Evolutionary conservation across 257 asterid species (phyloP).

Genomic region (Fraxinus cuspidata): DNA sequence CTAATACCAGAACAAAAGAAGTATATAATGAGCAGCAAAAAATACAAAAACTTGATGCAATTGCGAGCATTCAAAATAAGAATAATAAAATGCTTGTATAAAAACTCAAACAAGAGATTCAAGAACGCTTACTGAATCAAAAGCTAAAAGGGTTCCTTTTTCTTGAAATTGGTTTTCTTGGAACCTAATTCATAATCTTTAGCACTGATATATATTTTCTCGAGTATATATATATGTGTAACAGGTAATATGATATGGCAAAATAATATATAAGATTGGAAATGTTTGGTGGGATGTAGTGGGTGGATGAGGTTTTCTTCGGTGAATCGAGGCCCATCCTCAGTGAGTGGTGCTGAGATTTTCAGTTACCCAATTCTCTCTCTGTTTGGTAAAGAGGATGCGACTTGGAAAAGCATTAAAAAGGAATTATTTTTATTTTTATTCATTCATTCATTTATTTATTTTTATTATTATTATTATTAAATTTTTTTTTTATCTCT

Average conservation of each 20-base stretch:
- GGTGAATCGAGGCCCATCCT: constrained; percentile 57
- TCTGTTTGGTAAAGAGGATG: constrained; percentile 12
- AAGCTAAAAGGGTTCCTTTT: constrained; percentile 14
- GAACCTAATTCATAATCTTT: background rate
- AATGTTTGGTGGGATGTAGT: constrained; percentile 40
- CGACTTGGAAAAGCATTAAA: background rate
- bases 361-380: constrained; percentile 36
- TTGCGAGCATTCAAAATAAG: constrained; percentile 23
- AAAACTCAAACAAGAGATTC: constrained; percentile 11
- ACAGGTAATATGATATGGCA: background rate
- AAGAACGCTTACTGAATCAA: constrained; percentile 28
- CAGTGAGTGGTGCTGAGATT: constrained; percentile 68
- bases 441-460: too few species aligned
- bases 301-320: constrained; percentile 52
- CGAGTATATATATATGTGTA: background rate
- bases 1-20: too few species aligned
- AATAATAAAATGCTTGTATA: background rate
- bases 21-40: background rate
- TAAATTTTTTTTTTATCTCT: too few species aligned
- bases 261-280: background rate
- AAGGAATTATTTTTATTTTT: too few species aligned
- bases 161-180: background rate
- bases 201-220: constrained; percentile 2
- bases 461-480: too few species aligned
- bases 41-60: constrained; percentile 24